These are phyloP conservation scores for Pleurotus pulmonarius DNA, from an alignment of 768 basidiomycete species.

Conservation along the genomic window DNA sequence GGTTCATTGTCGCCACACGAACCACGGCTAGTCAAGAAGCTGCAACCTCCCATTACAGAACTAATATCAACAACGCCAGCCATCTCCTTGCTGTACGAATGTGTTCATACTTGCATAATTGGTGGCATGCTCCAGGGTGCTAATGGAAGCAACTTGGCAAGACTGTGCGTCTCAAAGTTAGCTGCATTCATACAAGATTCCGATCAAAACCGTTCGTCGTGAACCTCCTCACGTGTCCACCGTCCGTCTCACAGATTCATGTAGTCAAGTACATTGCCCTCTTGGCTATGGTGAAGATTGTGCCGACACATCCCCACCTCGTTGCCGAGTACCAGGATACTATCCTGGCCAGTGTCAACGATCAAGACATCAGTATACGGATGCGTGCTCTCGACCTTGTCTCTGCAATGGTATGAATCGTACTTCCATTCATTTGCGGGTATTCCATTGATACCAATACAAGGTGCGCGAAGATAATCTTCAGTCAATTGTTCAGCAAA, in stretches of 20 bases:
- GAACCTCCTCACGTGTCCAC: background rate
- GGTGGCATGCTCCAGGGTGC: conserved; percentile 89
- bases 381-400: conserved; percentile 94
- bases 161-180: conserved; percentile 89
- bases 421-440: background rate
- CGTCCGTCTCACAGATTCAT: conserved; percentile 9
- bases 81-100: conserved; percentile 95
- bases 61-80: conserved; percentile 95
- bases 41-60: conserved; percentile 90
- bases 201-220: conserved; percentile 88
- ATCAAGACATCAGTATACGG: conserved; percentile 92
- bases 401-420: conserved; percentile 75
- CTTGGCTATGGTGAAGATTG: conserved; percentile 93
- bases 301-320: conserved; percentile 85
- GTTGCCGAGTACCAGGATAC: conserved; percentile 90
- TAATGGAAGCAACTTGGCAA: conserved; percentile 76
- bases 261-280: conserved; percentile 98
- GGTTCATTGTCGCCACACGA: conserved; percentile 90
- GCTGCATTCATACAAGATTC: conserved; percentile 87
- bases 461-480: conserved; percentile 83
- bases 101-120: conserved; percentile 96
- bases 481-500: conserved; percentile 86
- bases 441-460: conserved; percentile 1
- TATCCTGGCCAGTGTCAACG: conserved; percentile 85
- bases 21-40: conserved; percentile 89